Evolutionary conservation across 371 early-diverging fungal genomes (phyloP).

Genomic region (Zopfochytrium polystomum): DNA sequence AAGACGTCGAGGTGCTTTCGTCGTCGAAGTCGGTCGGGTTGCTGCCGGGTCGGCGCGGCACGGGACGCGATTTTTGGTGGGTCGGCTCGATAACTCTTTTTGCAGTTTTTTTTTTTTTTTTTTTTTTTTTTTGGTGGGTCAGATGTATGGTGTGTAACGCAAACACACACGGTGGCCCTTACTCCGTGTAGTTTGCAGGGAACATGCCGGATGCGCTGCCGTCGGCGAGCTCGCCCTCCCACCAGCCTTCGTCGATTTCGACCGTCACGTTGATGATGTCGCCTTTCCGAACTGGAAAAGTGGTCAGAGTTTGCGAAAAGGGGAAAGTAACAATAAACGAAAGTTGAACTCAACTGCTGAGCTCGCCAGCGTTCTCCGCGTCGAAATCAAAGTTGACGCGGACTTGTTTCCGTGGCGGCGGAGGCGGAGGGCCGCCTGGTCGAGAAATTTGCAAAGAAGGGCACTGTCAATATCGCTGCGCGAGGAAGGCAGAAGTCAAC

Average conservation of each 20-base stretch:
- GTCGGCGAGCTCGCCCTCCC: conserved; percentile 47
- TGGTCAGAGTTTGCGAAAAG: not conserved
- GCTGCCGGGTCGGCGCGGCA: conserved; percentile 4
- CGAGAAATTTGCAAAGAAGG: too few relatives aligned
- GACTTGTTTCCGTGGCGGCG: conserved; percentile 39
- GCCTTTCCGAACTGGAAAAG: conserved; percentile 39
- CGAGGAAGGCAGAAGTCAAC: too few relatives aligned
- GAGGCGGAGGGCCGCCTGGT: conserved; percentile 16
- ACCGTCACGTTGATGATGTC: conserved; percentile 45
- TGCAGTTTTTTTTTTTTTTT: too few relatives aligned
- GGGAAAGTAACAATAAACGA: not conserved
- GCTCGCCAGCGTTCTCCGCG: conserved; percentile 46
- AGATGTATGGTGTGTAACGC: too few relatives aligned
- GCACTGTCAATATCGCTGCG: too few relatives aligned
- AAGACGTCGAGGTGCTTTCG: conserved; percentile 1
- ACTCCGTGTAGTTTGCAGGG: conserved; percentile 47
- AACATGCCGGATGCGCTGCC: conserved; percentile 50
- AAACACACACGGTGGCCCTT: conserved; percentile 13
- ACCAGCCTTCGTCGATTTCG: conserved; percentile 57
- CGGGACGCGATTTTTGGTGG: conserved; percentile 1
- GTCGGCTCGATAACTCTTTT: conserved; percentile 8
- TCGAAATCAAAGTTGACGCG: conserved; percentile 46
- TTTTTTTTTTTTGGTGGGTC: too few relatives aligned
- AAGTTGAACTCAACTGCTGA: conserved; percentile 30
- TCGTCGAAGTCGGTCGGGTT: not conserved